Percentiles rank a stretch among this genome's conserved stretches.
These are phyloP conservation scores for Dipodascopsis tothii DNA, from an alignment of 805 yeast species.

Conservation along the genomic window DNA sequence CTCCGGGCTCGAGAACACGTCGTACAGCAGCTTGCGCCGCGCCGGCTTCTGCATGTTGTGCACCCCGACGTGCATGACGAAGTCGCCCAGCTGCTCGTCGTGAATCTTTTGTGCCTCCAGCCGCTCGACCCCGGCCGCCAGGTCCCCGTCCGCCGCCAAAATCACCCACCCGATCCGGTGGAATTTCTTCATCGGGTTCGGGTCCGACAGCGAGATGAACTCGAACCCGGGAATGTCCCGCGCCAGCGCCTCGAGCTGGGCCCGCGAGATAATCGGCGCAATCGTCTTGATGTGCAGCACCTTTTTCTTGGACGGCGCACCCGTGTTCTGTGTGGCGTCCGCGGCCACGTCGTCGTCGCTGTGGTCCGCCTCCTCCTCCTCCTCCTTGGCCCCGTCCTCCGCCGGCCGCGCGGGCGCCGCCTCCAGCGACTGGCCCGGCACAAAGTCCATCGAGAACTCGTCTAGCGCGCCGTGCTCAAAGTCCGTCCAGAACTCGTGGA, in stretches of 20 bases:
- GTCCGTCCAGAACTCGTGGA: conserved; percentile 9
- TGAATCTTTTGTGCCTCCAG: conserved; percentile 14
- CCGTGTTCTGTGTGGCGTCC: neutral
- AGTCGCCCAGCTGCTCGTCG: conserved; percentile 10
- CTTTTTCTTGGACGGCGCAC: conserved; percentile 3
- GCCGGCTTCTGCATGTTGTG: conserved; percentile 6
- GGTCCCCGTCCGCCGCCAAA: conserved; percentile 9
- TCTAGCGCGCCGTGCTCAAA: conserved; percentile 17
- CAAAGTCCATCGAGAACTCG: conserved; percentile 8
- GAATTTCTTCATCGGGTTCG: conserved; percentile 15
- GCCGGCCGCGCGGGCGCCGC: too few species aligned
- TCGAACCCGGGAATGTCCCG: conserved; percentile 13
- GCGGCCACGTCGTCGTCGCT: conserved; percentile 2
- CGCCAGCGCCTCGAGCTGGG: conserved; percentile 9
- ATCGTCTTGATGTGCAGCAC: conserved; percentile 18
- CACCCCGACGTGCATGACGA: conserved; percentile 16
- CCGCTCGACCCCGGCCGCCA: conserved; percentile 8
- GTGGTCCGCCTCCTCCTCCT: conserved; percentile 1
- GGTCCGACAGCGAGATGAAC: conserved; percentile 20
- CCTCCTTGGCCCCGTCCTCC: too few species aligned
- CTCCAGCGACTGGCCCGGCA: too few species aligned
- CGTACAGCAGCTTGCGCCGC: conserved; percentile 12
- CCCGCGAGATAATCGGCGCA: conserved; percentile 13
- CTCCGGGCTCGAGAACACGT: conserved; percentile 5
- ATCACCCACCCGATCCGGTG: conserved; percentile 19